These are phyloP conservation scores for Globisporangium nagaii DNA, from an alignment of 352 stramenopile species.

Conservation along the genomic window DNA sequence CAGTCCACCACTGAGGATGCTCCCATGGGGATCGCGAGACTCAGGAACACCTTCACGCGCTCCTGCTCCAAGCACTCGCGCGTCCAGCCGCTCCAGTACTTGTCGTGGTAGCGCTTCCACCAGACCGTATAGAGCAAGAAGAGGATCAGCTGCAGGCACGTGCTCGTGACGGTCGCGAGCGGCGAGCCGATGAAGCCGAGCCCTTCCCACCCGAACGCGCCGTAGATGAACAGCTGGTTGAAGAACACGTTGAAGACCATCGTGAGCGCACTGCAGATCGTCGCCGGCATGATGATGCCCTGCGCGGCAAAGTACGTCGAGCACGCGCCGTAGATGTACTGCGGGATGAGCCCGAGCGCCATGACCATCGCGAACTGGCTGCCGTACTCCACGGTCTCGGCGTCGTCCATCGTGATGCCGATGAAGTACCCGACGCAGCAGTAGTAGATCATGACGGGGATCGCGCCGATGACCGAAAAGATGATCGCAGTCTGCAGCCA, in stretches of 20 bases:
- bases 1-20: constrained; percentile 45
- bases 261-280: constrained; percentile 57
- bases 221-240: constrained; percentile 63
- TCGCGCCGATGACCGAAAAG: constrained; percentile 33
- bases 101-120: constrained; percentile 41
- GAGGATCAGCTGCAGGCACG: constrained; percentile 36
- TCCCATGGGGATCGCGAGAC: constrained; percentile 41
- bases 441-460: constrained; percentile 65
- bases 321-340: constrained; percentile 60
- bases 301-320: constrained; percentile 79
- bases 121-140: constrained; percentile 42
- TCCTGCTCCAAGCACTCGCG: constrained; percentile 29
- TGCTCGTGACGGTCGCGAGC: constrained; percentile 39
- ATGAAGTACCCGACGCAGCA: constrained; percentile 27
- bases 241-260: constrained; percentile 44
- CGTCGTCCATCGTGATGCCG: constrained; percentile 40
- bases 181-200: constrained; percentile 72
- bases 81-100: constrained; percentile 46
- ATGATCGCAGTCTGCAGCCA: constrained; percentile 74
- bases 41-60: constrained; percentile 43
- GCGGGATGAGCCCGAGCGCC: constrained; percentile 60
- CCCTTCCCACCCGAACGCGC: constrained; percentile 39
- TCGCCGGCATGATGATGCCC: constrained; percentile 68
- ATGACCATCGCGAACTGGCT: constrained; percentile 68
- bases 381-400: constrained; percentile 48